phyloP scores from a whole-genome alignment of 2,329 filamentous ascomycete species.

The Escovopsis sp. region DNA sequence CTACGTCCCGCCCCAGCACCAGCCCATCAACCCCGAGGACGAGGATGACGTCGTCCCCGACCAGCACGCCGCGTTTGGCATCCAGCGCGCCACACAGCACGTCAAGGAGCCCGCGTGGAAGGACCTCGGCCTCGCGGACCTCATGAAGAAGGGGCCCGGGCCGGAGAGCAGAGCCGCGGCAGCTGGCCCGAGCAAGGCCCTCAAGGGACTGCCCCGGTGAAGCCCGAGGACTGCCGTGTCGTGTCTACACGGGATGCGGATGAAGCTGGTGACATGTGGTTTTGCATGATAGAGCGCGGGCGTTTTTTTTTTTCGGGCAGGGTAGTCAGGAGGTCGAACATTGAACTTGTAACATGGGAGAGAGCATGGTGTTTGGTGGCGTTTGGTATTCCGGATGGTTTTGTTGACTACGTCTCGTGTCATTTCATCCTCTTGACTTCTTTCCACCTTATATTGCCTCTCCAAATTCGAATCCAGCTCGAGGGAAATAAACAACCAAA shows the following conservation, averaged over 20 bases:
- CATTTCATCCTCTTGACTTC: no score
- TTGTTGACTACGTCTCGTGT: no score
- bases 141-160: constrained; percentile 50
- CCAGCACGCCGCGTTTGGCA: constrained; percentile 78
- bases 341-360: no score
- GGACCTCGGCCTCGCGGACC: constrained; percentile 56
- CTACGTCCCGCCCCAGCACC: constrained; percentile 64
- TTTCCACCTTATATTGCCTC: no score
- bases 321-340: no score
- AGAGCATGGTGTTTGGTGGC: no score
- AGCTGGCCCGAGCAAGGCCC: constrained; percentile 1
- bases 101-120: constrained; percentile 62
- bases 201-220: constrained; percentile 12
- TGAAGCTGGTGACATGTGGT: no score
- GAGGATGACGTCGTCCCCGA: constrained; percentile 81
- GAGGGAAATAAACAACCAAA: background rate
- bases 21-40: constrained; percentile 75
- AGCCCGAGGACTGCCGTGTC: background rate
- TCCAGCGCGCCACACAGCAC: constrained; percentile 64
- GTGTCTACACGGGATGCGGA: no score
- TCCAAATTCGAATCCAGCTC: background rate
- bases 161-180: constrained; percentile 4
- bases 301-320: no score
- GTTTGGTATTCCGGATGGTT: no score
- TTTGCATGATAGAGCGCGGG: no score